These are phyloP conservation scores for Tephrocybe rancida DNA, from an alignment of 768 basidiomycete species.

Conservation along the genomic window DNA sequence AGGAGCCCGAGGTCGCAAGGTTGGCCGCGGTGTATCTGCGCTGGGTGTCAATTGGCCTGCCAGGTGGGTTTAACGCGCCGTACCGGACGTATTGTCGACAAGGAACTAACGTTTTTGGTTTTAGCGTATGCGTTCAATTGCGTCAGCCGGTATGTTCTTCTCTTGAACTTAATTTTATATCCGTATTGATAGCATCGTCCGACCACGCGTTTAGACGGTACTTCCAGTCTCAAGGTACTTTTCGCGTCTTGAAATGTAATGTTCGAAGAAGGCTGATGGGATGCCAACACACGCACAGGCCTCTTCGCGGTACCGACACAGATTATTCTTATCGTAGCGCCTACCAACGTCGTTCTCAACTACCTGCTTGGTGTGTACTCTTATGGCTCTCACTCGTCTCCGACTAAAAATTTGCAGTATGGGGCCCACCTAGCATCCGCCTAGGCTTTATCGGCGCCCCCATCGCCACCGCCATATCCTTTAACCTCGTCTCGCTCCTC, in stretches of 20 bases:
- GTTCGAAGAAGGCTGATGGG: too few relatives aligned
- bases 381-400: not conserved
- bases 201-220: too few relatives aligned
- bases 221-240: slow-evolving; percentile 79
- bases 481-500: slow-evolving; percentile 76
- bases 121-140: slow-evolving; percentile 55
- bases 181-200: too few relatives aligned
- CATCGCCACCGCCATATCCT: slow-evolving; percentile 83
- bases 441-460: slow-evolving; percentile 94
- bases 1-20: slow-evolving; percentile 83
- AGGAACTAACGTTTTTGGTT: not conserved
- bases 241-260: not conserved
- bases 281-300: slow-evolving; percentile 37
- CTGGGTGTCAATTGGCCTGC: slow-evolving; percentile 78
- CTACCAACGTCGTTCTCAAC: slow-evolving; percentile 82
- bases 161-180: too few relatives aligned
- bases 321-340: slow-evolving; percentile 81
- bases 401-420: slow-evolving; percentile 45
- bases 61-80: slow-evolving; percentile 45
- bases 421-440: slow-evolving; percentile 79
- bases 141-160: slow-evolving; percentile 48
- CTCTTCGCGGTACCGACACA: slow-evolving; percentile 85
- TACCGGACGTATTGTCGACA: slow-evolving; percentile 6
- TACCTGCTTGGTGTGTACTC: slow-evolving; percentile 70
- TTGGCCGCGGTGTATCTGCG: slow-evolving; percentile 78